These are phyloP conservation scores for Clonostachys chloroleuca DNA, from an alignment of 2,329 filamentous ascomycete species.

Conservation along the genomic window DNA sequence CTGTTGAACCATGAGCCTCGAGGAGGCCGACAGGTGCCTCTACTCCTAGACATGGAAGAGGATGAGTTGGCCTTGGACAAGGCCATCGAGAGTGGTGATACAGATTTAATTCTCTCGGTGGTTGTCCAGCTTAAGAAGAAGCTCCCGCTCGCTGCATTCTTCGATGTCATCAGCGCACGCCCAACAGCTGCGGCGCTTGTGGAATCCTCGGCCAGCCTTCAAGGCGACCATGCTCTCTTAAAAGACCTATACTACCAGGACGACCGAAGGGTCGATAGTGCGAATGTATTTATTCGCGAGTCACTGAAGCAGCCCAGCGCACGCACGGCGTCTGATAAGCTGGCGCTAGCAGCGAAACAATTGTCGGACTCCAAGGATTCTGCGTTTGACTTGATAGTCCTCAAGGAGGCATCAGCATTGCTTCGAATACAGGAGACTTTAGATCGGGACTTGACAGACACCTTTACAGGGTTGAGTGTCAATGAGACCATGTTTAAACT, in stretches of 20 bases:
- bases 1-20: constrained; percentile 90
- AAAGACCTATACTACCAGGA: constrained; percentile 99
- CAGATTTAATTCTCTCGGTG: constrained; percentile 87
- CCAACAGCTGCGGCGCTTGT: constrained; percentile 86
- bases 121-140: constrained; percentile 86
- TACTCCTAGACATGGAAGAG: constrained; percentile 92
- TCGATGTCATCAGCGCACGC: constrained; percentile 81
- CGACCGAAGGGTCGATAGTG: constrained; percentile 82
- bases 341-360: constrained; percentile 80
- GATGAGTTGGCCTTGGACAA: constrained; percentile 94
- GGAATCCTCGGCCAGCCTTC: constrained; percentile 69
- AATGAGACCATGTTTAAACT: constrained; percentile 92
- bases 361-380: constrained; percentile 80
- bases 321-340: constrained; percentile 73
- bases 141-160: constrained; percentile 84
- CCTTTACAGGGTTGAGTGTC: constrained; percentile 77
- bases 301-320: constrained; percentile 70
- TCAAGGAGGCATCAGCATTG: constrained; percentile 77
- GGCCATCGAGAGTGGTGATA: constrained; percentile 91
- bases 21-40: constrained; percentile 91
- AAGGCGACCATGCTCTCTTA: constrained; percentile 72
- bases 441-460: constrained; percentile 75
- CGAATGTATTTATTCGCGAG: constrained; percentile 82
- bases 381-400: constrained; percentile 64
- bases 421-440: constrained; percentile 83